These are phyloP conservation scores for Clonostachys byssicola DNA, from an alignment of 2,329 filamentous ascomycete species.

Conservation along the genomic window DNA sequence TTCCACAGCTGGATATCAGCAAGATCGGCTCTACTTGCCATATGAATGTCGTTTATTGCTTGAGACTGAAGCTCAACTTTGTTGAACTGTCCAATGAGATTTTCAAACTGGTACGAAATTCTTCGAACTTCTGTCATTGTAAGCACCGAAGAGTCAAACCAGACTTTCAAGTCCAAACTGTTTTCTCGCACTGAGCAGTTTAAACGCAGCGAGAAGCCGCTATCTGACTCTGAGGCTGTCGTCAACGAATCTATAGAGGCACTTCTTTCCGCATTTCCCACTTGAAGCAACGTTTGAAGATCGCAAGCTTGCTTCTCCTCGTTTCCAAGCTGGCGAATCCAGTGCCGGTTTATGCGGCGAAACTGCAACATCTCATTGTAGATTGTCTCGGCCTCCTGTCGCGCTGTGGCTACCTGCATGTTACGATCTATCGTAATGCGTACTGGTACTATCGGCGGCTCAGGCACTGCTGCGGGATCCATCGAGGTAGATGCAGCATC, in stretches of 20 bases:
- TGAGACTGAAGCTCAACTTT: background rate
- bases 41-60: background rate
- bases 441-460: constrained; percentile 10
- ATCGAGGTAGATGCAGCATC: background rate
- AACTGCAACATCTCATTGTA: background rate
- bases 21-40: background rate
- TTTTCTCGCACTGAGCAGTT: background rate
- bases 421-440: constrained; percentile 1
- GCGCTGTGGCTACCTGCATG: constrained; percentile 3
- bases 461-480: constrained; percentile 10
- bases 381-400: background rate
- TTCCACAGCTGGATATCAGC: background rate
- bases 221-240: background rate
- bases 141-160: background rate
- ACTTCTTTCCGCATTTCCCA: background rate
- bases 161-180: background rate
- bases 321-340: background rate
- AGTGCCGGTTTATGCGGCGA: background rate
- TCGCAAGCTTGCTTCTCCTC: background rate
- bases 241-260: background rate
- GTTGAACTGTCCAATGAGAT: background rate
- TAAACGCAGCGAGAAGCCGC: background rate
- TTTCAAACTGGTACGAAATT: background rate
- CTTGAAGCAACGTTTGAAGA: background rate
- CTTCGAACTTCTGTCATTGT: background rate